Percentiles rank a stretch among this genome's conserved stretches.
These are phyloP conservation scores for Cucurbita pepo DNA, from an alignment of 306 rosid genomes.

Conservation along the genomic window DNA sequence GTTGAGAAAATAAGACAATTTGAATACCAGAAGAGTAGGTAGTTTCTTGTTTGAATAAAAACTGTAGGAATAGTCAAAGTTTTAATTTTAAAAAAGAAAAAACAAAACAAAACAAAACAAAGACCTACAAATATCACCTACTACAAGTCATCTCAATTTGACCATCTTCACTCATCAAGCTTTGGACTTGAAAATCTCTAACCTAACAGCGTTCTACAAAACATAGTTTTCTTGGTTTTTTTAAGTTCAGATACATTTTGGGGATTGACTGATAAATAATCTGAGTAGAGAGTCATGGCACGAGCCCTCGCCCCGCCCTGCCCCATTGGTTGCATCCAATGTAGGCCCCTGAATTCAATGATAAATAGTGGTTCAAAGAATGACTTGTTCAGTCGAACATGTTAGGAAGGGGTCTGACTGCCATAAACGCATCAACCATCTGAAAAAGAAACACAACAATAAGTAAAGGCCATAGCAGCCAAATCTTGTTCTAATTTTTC, in stretches of 20 bases:
- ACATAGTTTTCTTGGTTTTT: neutral
- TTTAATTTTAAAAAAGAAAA: neutral
- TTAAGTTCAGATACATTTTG: neutral
- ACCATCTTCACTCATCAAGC: neutral
- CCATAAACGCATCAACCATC: conserved; percentile 96
- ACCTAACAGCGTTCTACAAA: neutral
- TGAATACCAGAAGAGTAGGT: neutral
- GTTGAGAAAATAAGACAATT: neutral
- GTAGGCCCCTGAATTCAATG: neutral
- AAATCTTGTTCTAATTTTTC: neutral
- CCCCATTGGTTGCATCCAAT: neutral
- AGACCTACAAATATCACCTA: neutral
- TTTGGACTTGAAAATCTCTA: neutral
- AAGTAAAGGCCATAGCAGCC: neutral
- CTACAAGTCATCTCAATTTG: neutral
- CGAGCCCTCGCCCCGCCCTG: neutral
- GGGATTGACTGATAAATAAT: too few species aligned
- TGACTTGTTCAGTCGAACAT: conserved; percentile 37
- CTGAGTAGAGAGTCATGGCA: neutral
- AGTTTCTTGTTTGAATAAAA: neutral
- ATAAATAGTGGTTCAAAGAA: neutral
- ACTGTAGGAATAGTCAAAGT: neutral
- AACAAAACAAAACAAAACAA: neutral
- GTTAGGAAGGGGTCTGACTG: conserved; percentile 63
- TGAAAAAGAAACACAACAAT: conserved; percentile 12